phyloP scores from a whole-genome alignment of 768 basidiomycete species.

The Lactarius sp. region DNA sequence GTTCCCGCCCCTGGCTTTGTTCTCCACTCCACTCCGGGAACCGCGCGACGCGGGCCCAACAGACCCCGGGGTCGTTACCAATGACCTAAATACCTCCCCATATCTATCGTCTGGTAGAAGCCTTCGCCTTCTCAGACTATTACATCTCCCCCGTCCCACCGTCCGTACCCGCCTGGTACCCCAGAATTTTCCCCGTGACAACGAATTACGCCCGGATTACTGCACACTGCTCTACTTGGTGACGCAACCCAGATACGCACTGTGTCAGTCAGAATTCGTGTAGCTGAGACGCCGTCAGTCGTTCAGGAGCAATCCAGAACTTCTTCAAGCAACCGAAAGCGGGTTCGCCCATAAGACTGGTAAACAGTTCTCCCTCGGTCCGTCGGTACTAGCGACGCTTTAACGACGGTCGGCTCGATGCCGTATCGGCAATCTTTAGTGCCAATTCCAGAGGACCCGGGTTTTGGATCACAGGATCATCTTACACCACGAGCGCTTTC shows the following conservation, averaged over 20 bases:
- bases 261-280: too few species aligned
- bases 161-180: background rate
- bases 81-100: slow-evolving; percentile 1
- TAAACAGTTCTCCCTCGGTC: background rate
- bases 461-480: too few species aligned
- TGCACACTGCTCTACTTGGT: background rate
- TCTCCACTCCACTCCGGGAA: too few species aligned
- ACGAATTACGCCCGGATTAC: background rate
- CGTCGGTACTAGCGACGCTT: too few species aligned
- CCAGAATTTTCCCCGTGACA: background rate
- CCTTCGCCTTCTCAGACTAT: background rate
- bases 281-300: background rate
- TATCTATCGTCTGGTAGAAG: background rate
- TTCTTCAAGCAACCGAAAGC: background rate
- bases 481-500: too few species aligned
- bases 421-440: too few species aligned
- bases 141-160: background rate
- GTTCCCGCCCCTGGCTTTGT: slow-evolving; percentile 9
- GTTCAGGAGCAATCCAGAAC: background rate
- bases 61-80: too few species aligned
- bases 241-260: background rate
- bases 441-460: too few species aligned
- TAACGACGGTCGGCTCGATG: too few species aligned
- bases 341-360: background rate
- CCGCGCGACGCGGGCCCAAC: too few species aligned